Conservation (phyloP, 139 green algal species). For the Micractinium sp. region DNA sequence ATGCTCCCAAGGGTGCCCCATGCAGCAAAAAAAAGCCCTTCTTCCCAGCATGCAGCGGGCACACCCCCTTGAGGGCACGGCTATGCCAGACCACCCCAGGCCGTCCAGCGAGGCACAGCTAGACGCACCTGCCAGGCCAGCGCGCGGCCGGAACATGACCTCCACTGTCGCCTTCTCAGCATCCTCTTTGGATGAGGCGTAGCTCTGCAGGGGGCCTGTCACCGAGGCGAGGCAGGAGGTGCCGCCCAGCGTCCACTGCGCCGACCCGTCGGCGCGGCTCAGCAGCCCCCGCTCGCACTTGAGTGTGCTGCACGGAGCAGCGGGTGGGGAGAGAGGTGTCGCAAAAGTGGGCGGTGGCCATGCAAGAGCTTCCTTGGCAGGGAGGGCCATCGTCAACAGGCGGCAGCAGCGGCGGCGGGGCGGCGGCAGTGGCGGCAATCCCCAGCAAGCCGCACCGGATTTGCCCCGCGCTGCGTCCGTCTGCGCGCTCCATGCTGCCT, state of each 20-base stretch:
- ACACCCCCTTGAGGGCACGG: no score
- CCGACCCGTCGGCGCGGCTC: slow-evolving; percentile 70
- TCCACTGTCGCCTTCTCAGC: slow-evolving; percentile 66
- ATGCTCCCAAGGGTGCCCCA: background rate
- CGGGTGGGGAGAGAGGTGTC: no score
- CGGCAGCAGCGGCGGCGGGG: background rate
- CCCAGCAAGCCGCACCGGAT: slow-evolving; percentile 7
- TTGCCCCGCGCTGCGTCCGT: slow-evolving; percentile 16
- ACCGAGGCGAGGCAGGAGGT: slow-evolving; percentile 71
- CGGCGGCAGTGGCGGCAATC: background rate
- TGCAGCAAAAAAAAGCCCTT: no score
- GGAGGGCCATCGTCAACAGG: background rate
- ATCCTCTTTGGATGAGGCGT: slow-evolving; percentile 55
- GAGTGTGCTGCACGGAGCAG: slow-evolving; percentile 48
- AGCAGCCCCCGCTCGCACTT: slow-evolving; percentile 66
- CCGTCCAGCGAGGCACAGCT: background rate
- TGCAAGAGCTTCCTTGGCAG: no score
- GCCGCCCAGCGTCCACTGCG: slow-evolving; percentile 65
- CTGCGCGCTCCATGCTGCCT: background rate
- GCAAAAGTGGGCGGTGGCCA: no score
- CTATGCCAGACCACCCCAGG: background rate
- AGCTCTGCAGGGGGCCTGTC: slow-evolving; percentile 60
- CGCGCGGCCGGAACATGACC: slow-evolving; percentile 66
- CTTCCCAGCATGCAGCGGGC: no score
- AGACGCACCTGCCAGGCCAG: slow-evolving; percentile 51